Percentiles rank a stretch among this genome's conserved stretches.
These are phyloP conservation scores for Naganishia vaughanmartiniae DNA, from an alignment of 768 basidiomycete genomes.

Conservation along the genomic window DNA sequence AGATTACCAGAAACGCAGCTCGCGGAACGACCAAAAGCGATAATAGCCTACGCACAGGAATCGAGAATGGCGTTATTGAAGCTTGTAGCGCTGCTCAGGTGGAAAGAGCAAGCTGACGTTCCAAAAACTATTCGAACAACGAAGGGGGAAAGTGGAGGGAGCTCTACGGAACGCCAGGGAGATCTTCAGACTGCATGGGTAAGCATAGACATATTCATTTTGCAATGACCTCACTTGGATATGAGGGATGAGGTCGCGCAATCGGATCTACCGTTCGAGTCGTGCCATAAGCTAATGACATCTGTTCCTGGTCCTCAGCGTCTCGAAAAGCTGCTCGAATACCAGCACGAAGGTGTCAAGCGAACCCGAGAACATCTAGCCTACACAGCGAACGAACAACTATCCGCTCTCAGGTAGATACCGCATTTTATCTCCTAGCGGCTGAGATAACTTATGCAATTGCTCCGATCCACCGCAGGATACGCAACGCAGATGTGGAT, in stretches of 20 bases:
- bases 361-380: slow-evolving; percentile 17
- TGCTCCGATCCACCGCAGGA: background rate
- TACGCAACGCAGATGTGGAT: slow-evolving; percentile 16
- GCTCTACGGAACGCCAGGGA: background rate
- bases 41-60: slow-evolving; percentile 19
- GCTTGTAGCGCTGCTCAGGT: slow-evolving; percentile 16
- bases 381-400: slow-evolving; percentile 15
- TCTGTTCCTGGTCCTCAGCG: background rate
- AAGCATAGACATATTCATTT: background rate
- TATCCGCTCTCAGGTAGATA: slow-evolving; percentile 5
- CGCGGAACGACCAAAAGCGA: slow-evolving; percentile 19
- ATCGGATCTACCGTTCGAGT: background rate
- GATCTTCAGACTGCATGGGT: slow-evolving; percentile 24
- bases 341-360: slow-evolving; percentile 16
- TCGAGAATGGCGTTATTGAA: slow-evolving; percentile 26
- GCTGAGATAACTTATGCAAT: background rate
- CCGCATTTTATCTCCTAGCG: background rate
- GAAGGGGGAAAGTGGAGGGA: background rate
- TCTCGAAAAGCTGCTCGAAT: slow-evolving; percentile 17
- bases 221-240: background rate
- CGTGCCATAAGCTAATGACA: background rate
- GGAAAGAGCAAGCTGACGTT: slow-evolving; percentile 26
- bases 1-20: slow-evolving; percentile 17
- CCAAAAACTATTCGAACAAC: background rate
- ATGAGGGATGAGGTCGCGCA: background rate